Evolutionary conservation across 768 basidiomycete species (phyloP), one percentile per base, ranked within the genome.

Genomic region (Mrakia blollopis): DNA sequence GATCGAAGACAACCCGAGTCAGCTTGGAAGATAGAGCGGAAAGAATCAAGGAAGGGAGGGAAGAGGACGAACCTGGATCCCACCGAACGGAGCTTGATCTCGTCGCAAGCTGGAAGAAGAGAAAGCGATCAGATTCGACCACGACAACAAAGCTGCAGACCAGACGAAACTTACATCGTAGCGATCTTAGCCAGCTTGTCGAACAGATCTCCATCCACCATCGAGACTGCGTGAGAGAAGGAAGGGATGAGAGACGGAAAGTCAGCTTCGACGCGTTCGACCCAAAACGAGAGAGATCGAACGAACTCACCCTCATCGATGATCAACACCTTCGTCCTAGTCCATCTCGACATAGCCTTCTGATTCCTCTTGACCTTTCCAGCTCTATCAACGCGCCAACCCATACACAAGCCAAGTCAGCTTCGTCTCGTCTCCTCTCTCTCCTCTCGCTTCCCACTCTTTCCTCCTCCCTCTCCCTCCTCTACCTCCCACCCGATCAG

Each of bases 171-270:
- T 39, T 21, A 68, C 0, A 85, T 83, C 78, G 86, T 84, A 2
- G 89, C 95, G 54, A 98, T 89, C 41, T 81, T 85, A 2, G 89
- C 89, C 14, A 98, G 87, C 82, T 97, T 98, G 85, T 98, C 94
- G 80, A 98, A 96, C 37, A 84, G 76, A 25, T 82, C 82, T 0
- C 92, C 94, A 73, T 98, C 96, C 13, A 99, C 87, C 97, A 99
- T 99, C 1, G 97, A 98, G 16, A 99, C 96, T 99, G 47, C 47
- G 39, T n/a, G n/a, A 77, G 11, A 14, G n/a, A 18, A 13, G 54
- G 67, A 39, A 32, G 5, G 25, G 21, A 25, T 30, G 25, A 54
- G 30, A 18, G 71, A 35, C 9, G 62, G 9, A 37, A 72, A 47
- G 47, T 23, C 18, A 16, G 71, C 52, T 25, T n/a, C 10, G n/a